Evolutionary conservation across 805 yeast genomes (phyloP).

Genomic region (Hanseniaspora meyeri): DNA sequence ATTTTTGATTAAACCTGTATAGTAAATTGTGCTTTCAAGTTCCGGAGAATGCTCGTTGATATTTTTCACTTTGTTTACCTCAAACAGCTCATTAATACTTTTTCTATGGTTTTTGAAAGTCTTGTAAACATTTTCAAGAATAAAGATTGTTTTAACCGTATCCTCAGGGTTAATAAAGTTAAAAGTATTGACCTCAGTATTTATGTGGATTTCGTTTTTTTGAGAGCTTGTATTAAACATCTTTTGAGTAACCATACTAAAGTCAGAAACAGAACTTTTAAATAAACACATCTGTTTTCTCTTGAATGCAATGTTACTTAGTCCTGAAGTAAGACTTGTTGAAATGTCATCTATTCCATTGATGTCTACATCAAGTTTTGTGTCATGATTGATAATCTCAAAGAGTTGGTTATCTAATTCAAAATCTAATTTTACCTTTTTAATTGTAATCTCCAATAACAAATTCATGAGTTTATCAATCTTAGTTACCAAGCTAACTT

Average conservation of each 20-base stretch:
- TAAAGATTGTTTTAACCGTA: not conserved
- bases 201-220: not conserved
- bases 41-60: not conserved
- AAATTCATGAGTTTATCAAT: not conserved
- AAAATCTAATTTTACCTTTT: slow-evolving; percentile 2
- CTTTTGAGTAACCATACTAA: not conserved
- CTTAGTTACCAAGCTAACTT: not conserved
- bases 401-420: slow-evolving; percentile 3
- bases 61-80: not conserved
- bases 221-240: not conserved
- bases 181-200: not conserved
- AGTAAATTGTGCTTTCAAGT: not conserved
- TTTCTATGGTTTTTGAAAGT: not conserved
- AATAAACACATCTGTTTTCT: not conserved
- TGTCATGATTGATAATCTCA: slow-evolving; percentile 7
- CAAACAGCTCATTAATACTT: not conserved
- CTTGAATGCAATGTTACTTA: slow-evolving; percentile 1
- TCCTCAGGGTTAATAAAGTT: slow-evolving; percentile 3
- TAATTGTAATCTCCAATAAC: not conserved
- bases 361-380: not conserved
- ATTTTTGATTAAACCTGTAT: not conserved
- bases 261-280: not conserved
- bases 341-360: not conserved
- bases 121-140: not conserved
- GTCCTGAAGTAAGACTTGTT: not conserved